Conservation (phyloP, 192 early-diverging fungal genomes). For the Coemansia sp. region DNA sequence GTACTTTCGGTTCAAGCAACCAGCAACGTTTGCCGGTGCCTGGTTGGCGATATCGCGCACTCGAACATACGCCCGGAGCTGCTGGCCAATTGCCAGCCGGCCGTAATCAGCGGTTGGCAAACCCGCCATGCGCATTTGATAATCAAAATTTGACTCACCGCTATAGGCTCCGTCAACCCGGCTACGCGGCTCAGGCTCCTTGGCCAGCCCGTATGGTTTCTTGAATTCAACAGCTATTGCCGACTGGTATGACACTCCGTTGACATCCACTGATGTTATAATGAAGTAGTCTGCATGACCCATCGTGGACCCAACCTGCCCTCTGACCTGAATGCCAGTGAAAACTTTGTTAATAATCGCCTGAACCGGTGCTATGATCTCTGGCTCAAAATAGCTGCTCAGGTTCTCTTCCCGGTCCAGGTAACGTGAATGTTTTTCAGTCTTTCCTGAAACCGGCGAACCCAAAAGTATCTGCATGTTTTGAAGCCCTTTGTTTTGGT, state of each 20-base stretch:
- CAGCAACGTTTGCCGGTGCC: not conserved
- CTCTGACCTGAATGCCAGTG: not conserved
- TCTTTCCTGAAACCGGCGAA: not conserved
- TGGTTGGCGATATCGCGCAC: not conserved
- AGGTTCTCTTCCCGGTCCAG: not conserved
- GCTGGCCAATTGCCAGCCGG: not conserved
- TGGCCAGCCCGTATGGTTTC: not conserved
- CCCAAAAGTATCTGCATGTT: not conserved
- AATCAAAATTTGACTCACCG: not conserved
- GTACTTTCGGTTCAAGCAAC: not conserved
- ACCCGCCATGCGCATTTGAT: not conserved
- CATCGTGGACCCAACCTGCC: not conserved
- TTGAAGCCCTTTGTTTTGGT: too few species aligned
- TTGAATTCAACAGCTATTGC: not conserved
- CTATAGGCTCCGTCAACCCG: not conserved
- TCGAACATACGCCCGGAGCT: not conserved
- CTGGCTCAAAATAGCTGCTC: not conserved
- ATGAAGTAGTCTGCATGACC: not conserved
- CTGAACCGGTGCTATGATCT: not conserved
- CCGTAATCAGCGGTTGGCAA: not conserved
- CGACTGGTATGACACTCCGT: not conserved
- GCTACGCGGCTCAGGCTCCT: not conserved
- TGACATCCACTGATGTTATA: not conserved
- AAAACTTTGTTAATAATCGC: not conserved
- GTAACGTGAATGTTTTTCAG: not conserved